phyloP scores from a whole-genome alignment of 768 basidiomycete genomes.

The button mushroom (Agaricus bisporus) region DNA sequence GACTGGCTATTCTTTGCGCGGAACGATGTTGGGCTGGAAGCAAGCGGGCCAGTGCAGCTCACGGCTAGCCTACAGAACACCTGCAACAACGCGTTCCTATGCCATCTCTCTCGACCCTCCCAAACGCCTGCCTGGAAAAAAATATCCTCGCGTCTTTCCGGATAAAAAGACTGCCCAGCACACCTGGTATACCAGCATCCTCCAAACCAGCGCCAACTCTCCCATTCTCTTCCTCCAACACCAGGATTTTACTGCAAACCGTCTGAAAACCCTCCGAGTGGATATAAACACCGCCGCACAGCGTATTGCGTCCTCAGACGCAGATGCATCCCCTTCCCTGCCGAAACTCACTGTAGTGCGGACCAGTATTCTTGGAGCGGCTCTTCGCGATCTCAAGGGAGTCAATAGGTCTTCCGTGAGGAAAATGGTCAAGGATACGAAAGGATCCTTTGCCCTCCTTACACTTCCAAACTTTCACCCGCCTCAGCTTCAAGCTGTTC shows the following conservation, averaged over 20 bases:
- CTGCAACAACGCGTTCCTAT: constrained; percentile 32
- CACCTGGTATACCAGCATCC: constrained; percentile 70
- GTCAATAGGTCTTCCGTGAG: constrained; percentile 42
- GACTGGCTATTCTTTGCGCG: constrained; percentile 4
- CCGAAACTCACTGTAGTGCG: constrained; percentile 67
- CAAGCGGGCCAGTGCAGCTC: background rate
- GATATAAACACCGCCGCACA: constrained; percentile 57
- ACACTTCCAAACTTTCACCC: constrained; percentile 64
- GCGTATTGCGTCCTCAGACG: constrained; percentile 32
- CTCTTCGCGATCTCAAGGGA: constrained; percentile 54
- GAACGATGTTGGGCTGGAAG: constrained; percentile 4
- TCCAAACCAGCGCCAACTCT: constrained; percentile 46
- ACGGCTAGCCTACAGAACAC: background rate
- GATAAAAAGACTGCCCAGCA: constrained; percentile 80
- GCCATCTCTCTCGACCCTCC: constrained; percentile 52
- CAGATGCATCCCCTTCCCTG: constrained; percentile 23
- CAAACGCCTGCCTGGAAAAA: constrained; percentile 45
- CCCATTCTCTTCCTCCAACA: constrained; percentile 79
- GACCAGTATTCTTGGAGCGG: constrained; percentile 76
- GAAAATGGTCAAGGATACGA: constrained; percentile 48
- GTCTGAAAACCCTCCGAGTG: constrained; percentile 61
- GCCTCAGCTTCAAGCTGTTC: constrained; percentile 60
- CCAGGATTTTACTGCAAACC: constrained; percentile 63
- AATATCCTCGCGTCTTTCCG: constrained; percentile 60
- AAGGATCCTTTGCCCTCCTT: constrained; percentile 62